These are phyloP conservation scores for Peronospora destructor DNA, from an alignment of 352 stramenopile genomes.

Conservation along the genomic window DNA sequence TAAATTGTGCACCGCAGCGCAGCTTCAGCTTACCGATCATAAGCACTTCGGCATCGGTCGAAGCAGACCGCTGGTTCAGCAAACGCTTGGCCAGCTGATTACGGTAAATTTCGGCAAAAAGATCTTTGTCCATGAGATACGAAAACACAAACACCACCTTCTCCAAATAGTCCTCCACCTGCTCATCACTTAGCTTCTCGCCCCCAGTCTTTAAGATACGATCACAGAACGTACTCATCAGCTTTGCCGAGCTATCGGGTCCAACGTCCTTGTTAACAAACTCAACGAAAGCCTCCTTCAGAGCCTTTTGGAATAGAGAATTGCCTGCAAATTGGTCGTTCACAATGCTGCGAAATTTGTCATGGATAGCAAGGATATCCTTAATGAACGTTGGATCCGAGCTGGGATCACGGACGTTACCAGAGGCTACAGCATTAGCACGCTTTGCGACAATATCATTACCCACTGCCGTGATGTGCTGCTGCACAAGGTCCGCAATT, in stretches of 20 bases:
- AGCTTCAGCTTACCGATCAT: slow-evolving; percentile 99
- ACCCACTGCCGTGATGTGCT: slow-evolving; percentile 90
- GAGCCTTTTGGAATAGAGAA: slow-evolving; percentile 97
- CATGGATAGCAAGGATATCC: slow-evolving; percentile 94
- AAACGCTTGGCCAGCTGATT: slow-evolving; percentile 98
- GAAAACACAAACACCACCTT: slow-evolving; percentile 98
- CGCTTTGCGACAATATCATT: slow-evolving; percentile 86
- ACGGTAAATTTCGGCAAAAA: slow-evolving; percentile 98
- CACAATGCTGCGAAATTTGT: slow-evolving; percentile 97
- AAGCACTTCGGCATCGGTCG: slow-evolving; percentile 94
- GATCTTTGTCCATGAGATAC: slow-evolving; percentile 99
- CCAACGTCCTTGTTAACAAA: slow-evolving; percentile 99
- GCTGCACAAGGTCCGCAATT: slow-evolving; percentile 94
- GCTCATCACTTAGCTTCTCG: slow-evolving; percentile 95
- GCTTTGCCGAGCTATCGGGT: slow-evolving; percentile 95
- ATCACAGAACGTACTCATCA: slow-evolving; percentile 99
- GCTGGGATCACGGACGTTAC: slow-evolving; percentile 87
- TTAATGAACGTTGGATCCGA: slow-evolving; percentile 97
- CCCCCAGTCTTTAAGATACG: slow-evolving; percentile 97
- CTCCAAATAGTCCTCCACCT: slow-evolving; percentile 96
- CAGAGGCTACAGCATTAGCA: slow-evolving; percentile 84
- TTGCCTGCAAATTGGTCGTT: slow-evolving; percentile 95
- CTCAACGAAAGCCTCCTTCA: slow-evolving; percentile 99
- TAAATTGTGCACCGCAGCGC: slow-evolving; percentile 98
- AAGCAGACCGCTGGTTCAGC: slow-evolving; percentile 96